phyloP scores from a whole-genome alignment of 2,329 filamentous ascomycete species.

The Elsinoe arachidis region DNA sequence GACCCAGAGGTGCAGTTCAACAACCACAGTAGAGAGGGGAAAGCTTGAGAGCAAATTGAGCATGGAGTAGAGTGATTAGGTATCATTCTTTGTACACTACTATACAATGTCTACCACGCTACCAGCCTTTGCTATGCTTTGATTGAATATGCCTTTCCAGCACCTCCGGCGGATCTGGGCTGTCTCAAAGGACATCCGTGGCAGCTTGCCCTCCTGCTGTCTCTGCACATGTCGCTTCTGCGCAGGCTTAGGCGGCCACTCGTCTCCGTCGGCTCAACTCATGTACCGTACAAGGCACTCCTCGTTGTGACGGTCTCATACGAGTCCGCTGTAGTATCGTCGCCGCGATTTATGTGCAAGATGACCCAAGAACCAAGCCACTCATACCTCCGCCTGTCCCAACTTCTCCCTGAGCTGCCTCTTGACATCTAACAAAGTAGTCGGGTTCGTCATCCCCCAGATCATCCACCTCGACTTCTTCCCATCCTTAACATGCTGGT shows the following conservation, averaged over 20 bases:
- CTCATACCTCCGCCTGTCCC: not conserved
- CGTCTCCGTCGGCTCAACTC: too few relatives aligned
- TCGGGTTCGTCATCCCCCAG: constrained; percentile 41
- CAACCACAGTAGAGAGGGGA: too few relatives aligned
- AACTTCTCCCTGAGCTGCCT: constrained; percentile 18
- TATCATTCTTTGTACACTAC: not conserved
- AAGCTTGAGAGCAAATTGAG: too few relatives aligned
- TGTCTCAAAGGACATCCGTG: too few relatives aligned
- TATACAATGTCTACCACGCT: not conserved
- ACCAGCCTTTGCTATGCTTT: not conserved
- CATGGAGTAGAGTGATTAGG: not conserved
- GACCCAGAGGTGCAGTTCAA: too few relatives aligned
- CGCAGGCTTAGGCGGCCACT: too few relatives aligned
- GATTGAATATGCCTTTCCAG: not conserved
- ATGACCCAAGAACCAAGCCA: not conserved
- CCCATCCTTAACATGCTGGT: constrained; percentile 36
- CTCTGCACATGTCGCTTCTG: too few relatives aligned
- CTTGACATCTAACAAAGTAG: constrained; percentile 31
- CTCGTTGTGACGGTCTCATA: too few relatives aligned
- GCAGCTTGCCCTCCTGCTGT: too few relatives aligned
- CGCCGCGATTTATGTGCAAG: not conserved
- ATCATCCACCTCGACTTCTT: constrained; percentile 39
- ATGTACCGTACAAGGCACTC: too few relatives aligned
- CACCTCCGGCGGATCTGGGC: too few relatives aligned
- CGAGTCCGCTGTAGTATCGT: too few relatives aligned